A percentile compares a stretch with the other conserved stretches of the same genome.
These are phyloP conservation scores for Bidens hawaiensis DNA, from an alignment of 140 eudicot species.

Conservation along the genomic window DNA sequence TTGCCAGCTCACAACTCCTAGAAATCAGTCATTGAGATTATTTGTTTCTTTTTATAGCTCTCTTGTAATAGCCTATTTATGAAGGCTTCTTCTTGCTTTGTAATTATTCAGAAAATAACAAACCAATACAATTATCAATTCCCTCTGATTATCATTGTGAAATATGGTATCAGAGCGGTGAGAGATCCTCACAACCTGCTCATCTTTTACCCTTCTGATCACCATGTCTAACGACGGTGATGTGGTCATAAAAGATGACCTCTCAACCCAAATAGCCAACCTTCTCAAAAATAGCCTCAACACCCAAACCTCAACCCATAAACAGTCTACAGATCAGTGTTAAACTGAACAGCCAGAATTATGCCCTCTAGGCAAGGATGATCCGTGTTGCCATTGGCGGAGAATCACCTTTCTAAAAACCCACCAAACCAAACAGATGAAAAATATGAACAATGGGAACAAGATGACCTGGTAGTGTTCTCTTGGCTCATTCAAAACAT, in stretches of 20 bases:
- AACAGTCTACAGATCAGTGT: neutral
- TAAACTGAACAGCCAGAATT: neutral
- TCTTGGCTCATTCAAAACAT: too few relatives aligned
- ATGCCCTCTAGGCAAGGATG: neutral
- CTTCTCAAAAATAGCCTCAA: neutral
- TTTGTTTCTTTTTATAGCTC: too few relatives aligned
- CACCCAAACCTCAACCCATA: neutral
- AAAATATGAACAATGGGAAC: neutral
- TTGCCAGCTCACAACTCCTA: too few relatives aligned
- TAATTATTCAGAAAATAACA: too few relatives aligned
- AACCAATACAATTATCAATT: too few relatives aligned
- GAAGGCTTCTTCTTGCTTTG: too few relatives aligned
- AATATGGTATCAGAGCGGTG: neutral
- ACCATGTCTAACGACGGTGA: neutral
- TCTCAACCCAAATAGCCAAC: neutral
- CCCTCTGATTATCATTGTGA: neutral
- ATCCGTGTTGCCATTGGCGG: neutral
- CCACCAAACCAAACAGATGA: neutral
- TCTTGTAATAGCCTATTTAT: too few relatives aligned
- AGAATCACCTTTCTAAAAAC: neutral
- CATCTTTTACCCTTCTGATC: neutral
- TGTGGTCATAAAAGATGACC: neutral
- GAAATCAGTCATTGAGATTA: too few relatives aligned
- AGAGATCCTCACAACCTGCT: neutral
- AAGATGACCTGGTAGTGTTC: too few relatives aligned